A percentile compares a stretch with the other conserved stretches of the same genome.
Evolutionary conservation across 2,329 filamentous ascomycete species (phyloP).

Genomic region (Fusarium pseudocircinatum): DNA sequence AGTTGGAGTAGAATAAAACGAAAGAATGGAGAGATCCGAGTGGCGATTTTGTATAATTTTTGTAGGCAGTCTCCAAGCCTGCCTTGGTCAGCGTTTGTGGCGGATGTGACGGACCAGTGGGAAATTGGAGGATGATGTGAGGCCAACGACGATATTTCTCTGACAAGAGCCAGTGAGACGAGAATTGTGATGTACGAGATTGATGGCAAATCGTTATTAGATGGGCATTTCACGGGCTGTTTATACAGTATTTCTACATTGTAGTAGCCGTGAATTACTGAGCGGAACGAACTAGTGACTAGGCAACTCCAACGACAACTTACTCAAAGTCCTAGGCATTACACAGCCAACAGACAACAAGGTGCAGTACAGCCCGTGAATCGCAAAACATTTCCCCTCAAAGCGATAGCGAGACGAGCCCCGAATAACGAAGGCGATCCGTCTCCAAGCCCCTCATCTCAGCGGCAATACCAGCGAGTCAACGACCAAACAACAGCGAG

Average conservation of each 20-base stretch:
- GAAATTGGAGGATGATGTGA: constrained; percentile 26
- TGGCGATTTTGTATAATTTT: constrained; percentile 38
- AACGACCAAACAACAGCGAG: constrained; percentile 18
- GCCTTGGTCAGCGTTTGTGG: constrained; percentile 24
- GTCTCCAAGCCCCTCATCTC: background rate
- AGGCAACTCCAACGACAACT: constrained; percentile 1
- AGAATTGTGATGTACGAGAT: background rate
- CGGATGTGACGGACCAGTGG: constrained; percentile 23
- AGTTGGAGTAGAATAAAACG: background rate
- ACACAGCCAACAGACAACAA: constrained; percentile 8
- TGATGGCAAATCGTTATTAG: background rate
- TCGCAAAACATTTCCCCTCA: background rate
- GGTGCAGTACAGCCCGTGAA: constrained; percentile 1
- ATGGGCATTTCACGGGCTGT: background rate
- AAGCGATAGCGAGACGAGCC: constrained; percentile 20
- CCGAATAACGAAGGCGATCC: constrained; percentile 24
- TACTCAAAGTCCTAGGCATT: background rate
- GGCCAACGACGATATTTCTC: constrained; percentile 7
- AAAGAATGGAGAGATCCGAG: constrained; percentile 9
- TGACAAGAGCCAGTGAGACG: background rate
- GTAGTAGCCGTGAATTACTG: background rate
- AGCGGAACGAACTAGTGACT: constrained; percentile 3
- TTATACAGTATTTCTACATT: constrained; percentile 21
- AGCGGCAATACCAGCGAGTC: constrained; percentile 29
- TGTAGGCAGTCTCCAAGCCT: constrained; percentile 18